phyloP scores from a whole-genome alignment of 768 basidiomycete species.

The Boletus rubropictus region DNA sequence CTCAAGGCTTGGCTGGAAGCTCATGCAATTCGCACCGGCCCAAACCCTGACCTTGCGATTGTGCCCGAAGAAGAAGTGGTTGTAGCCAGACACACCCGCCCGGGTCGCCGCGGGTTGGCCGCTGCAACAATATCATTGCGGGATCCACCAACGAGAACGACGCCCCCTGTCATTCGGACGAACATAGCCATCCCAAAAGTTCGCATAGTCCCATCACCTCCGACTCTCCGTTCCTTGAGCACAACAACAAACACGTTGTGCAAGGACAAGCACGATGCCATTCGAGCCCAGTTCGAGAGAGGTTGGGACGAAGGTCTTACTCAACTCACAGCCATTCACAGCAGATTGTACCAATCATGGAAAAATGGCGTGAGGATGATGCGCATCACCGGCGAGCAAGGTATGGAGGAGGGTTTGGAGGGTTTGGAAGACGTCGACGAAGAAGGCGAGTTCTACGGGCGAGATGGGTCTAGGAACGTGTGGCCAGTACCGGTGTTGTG shows the following conservation, averaged over 20 bases:
- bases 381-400: slow-evolving; percentile 30
- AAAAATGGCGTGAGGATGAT: slow-evolving; percentile 42
- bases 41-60: background rate
- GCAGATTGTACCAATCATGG: slow-evolving; percentile 42
- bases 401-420: slow-evolving; percentile 29
- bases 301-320: slow-evolving; percentile 61
- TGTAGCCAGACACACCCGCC: slow-evolving; percentile 24
- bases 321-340: slow-evolving; percentile 45
- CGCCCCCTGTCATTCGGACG: slow-evolving; percentile 6
- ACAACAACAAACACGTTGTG: slow-evolving; percentile 32
- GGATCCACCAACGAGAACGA: slow-evolving; percentile 21
- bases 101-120: slow-evolving; percentile 58
- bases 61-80: slow-evolving; percentile 1
- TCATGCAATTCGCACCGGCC: slow-evolving; percentile 8
- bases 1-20: slow-evolving; percentile 48
- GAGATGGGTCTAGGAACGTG: slow-evolving; percentile 2
- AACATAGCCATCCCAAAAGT: slow-evolving; percentile 34
- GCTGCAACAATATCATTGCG: slow-evolving; percentile 60
- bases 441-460: slow-evolving; percentile 26
- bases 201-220: slow-evolving; percentile 52
- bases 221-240: slow-evolving; percentile 45
- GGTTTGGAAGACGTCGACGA: slow-evolving; percentile 31
- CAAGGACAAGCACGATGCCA: slow-evolving; percentile 33
- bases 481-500: slow-evolving; percentile 33
- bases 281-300: slow-evolving; percentile 48